Evolutionary conservation across 2,329 filamentous ascomycete genomes (phyloP).

Genomic region (Aspergillus sp.): DNA sequence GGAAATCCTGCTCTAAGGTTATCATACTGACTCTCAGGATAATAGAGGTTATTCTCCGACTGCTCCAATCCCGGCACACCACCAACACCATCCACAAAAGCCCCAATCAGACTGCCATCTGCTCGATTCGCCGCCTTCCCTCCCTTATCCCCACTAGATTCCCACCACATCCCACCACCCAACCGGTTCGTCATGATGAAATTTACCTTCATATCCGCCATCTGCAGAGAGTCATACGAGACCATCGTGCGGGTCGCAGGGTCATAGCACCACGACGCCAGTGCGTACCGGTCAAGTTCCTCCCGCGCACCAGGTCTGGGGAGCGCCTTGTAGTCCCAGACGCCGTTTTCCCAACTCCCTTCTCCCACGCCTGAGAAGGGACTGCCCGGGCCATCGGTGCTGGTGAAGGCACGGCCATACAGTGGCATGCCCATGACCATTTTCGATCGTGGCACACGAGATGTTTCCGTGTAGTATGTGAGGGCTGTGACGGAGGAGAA

Average conservation of each 20-base stretch:
- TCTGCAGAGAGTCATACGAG: conserved; percentile 56
- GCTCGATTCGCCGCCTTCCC: conserved; percentile 36
- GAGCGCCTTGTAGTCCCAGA: conserved; percentile 82
- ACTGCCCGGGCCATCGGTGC: conserved; percentile 66
- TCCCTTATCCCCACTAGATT: conserved; percentile 68
- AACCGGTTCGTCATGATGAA: conserved; percentile 60
- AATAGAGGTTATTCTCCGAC: conserved; percentile 26
- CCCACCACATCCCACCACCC: conserved; percentile 96
- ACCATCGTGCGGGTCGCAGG: conserved; percentile 57
- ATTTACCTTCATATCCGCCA: conserved; percentile 60
- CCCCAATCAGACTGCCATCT: conserved; percentile 58
- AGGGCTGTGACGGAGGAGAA: conserved; percentile 68
- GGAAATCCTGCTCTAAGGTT: conserved; percentile 28
- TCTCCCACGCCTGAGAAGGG: conserved; percentile 66
- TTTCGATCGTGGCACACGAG: conserved; percentile 56
- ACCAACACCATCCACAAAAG: conserved; percentile 35
- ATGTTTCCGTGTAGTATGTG: conserved; percentile 57
- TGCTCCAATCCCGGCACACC: conserved; percentile 27
- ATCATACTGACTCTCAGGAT: conserved; percentile 35
- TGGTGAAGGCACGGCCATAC: conserved; percentile 81
- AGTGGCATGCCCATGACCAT: conserved; percentile 90
- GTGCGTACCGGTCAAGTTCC: conserved; percentile 52
- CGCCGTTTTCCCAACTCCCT: conserved; percentile 69
- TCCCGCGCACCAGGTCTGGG: conserved; percentile 61
- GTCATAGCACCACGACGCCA: conserved; percentile 74